Base-by-base conservation (phyloP, 768 basidiomycete species). In the Rubroboletus satanas region DNA sequence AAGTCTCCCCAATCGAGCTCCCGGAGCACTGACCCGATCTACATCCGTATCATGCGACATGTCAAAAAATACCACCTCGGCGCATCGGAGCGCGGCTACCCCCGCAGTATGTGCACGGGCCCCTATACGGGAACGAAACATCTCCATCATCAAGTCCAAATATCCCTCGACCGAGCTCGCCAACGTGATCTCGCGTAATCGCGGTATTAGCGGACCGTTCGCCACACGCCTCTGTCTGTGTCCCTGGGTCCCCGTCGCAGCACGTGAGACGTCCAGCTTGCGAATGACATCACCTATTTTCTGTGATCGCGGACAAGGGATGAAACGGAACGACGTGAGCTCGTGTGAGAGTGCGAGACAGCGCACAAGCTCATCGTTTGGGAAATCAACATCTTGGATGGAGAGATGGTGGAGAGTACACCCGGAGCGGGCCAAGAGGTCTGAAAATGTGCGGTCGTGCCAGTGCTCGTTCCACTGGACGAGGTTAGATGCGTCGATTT, bases 281-380 rank as follows among this genome's bases (percentile, higher is more conserved):
- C 26, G 28, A 18, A 62, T 38, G 32, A 64, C 23, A 14, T 60
- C 54, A 15, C 43, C 1, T 3, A 60, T 57, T 12, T 59, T 28
- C 12, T 66, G 62, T 4, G 56, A 60, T 23, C 56, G 55, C 18
- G 62, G 62, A 6, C 36, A 60, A 35, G 60, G 62, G 26, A 64
- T 55, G 39, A 64, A 60, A 38, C 45, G 35, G 28, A 62, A 37
- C 33, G 55, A 52, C 5, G 21, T 38, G 45, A 63, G 59, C 18
- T 41, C 33, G 38, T 15, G 56, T 26, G 64, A 51, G 31, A 45
- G 44, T n/a, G 49, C 43, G 23, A 67, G 61, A 41, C 66, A 61
- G 4, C 55, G 61, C 35, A 66, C 7, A 10, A 68, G 32, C 18
- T 60, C 64, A 9, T 62, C 45, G 32, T 58, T 56, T 10, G 62